Percentiles rank a stretch among this genome's conserved stretches.
Evolutionary conservation across 768 basidiomycete genomes (phyloP).

Genomic region (Russula virescens): DNA sequence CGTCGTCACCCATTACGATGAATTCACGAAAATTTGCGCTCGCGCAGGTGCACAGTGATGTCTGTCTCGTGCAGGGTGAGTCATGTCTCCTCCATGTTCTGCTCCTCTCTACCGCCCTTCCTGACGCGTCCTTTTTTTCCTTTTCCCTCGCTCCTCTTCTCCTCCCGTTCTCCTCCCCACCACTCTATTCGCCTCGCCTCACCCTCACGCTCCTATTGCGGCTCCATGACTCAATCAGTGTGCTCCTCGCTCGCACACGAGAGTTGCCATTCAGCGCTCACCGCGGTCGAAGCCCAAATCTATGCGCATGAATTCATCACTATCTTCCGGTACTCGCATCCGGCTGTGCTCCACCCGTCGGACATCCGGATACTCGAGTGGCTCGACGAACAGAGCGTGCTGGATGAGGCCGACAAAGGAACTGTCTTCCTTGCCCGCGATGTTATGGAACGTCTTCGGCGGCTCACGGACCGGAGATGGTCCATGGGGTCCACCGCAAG

Average conservation of each 20-base stretch:
- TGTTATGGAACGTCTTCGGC: conserved; percentile 32
- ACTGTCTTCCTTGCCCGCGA: conserved; percentile 34
- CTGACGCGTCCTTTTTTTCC: background rate
- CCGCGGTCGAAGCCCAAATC: conserved; percentile 30
- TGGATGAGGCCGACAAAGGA: conserved; percentile 34
- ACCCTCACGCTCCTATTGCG: too few relatives aligned
- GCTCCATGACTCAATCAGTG: background rate
- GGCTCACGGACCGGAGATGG: conserved; percentile 26
- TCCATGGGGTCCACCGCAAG: background rate
- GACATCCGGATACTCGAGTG: conserved; percentile 34
- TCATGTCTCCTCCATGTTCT: background rate
- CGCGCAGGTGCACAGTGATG: conserved; percentile 23
- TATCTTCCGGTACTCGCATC: conserved; percentile 36
- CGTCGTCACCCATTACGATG: background rate
- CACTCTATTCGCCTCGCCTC: background rate
- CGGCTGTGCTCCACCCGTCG: conserved; percentile 31
- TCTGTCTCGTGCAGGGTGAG: conserved; percentile 27
- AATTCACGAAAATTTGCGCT: conserved; percentile 22
- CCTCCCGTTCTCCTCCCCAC: background rate
- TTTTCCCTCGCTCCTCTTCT: background rate
- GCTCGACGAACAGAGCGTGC: conserved; percentile 29
- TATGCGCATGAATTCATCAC: conserved; percentile 38
- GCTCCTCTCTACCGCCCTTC: background rate
- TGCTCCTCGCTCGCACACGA: conserved; percentile 15
- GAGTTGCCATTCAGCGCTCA: conserved; percentile 29